phyloP scores from a whole-genome alignment of 495 filamentous ascomycete species.

The Extremus antarcticus region DNA sequence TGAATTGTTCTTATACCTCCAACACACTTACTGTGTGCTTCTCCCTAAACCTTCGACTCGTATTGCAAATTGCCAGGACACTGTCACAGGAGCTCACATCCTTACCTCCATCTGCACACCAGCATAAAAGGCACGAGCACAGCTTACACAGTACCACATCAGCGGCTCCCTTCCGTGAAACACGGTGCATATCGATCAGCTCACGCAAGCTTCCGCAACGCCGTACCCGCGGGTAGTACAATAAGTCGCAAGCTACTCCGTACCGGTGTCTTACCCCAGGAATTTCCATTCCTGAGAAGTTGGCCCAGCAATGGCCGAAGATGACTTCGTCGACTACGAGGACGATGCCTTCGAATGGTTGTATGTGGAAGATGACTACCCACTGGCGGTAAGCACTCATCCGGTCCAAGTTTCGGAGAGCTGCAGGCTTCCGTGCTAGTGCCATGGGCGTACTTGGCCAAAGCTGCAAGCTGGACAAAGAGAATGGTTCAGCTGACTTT shows the following conservation, averaged over 20 bases:
- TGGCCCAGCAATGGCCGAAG: slow-evolving; percentile 11
- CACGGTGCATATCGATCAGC: background rate
- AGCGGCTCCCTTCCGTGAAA: background rate
- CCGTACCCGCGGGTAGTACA: too few relatives aligned
- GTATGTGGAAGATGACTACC: slow-evolving; percentile 32
- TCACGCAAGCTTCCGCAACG: too few relatives aligned
- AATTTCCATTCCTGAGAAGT: background rate
- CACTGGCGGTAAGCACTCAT: slow-evolving; percentile 19
- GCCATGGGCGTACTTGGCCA: background rate
- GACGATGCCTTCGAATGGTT: slow-evolving; percentile 21
- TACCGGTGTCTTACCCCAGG: background rate
- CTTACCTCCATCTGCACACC: too few relatives aligned
- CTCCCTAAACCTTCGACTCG: too few relatives aligned
- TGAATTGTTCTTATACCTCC: too few relatives aligned
- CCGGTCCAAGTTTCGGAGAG: background rate
- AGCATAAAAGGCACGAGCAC: too few relatives aligned
- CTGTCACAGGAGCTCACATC: too few relatives aligned
- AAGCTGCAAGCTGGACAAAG: background rate
- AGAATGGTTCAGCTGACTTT: background rate
- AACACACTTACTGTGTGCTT: too few relatives aligned
- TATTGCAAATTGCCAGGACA: too few relatives aligned
- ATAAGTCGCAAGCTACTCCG: background rate
- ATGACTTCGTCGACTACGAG: slow-evolving; percentile 17
- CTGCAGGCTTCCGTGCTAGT: background rate
- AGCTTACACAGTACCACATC: too few relatives aligned